These are phyloP conservation scores for Coemansia sp. DNA, from an alignment of 192 early-diverging fungal species.

Conservation along the genomic window DNA sequence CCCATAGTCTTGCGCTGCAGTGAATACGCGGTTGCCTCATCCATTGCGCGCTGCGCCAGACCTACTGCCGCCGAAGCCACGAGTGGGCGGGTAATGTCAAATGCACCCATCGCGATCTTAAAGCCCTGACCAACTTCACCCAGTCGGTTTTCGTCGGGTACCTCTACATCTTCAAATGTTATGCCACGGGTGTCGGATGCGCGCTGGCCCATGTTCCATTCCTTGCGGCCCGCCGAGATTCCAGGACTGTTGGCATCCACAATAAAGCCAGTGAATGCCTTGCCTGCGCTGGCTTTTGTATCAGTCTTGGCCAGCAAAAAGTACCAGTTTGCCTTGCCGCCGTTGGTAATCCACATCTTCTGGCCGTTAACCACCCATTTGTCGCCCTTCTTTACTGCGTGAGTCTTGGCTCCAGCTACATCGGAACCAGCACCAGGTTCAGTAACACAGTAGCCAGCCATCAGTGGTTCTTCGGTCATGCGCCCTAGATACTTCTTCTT, in stretches of 20 bases:
- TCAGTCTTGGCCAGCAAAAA: conserved; percentile 92
- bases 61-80: conserved; percentile 88
- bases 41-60: conserved; percentile 87
- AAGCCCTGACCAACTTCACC: conserved; percentile 83
- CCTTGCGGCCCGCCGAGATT: conserved; percentile 90
- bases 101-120: conserved; percentile 96
- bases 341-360: conserved; percentile 99
- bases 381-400: conserved; percentile 74
- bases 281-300: conserved; percentile 70
- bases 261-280: conserved; percentile 94
- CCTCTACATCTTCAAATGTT: conserved; percentile 80
- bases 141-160: conserved; percentile 76
- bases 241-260: conserved; percentile 88
- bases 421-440: conserved; percentile 79
- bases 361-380: conserved; percentile 81
- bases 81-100: conserved; percentile 90
- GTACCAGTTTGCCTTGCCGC: conserved; percentile 96
- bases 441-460: conserved; percentile 91
- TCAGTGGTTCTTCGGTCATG: conserved; percentile 93
- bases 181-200: conserved; percentile 89
- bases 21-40: conserved; percentile 87
- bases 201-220: conserved; percentile 97
- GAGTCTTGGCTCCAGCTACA: conserved; percentile 70
- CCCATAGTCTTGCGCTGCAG: conserved; percentile 96
- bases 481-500: conserved; percentile 97